Evolutionary conservation across 2,329 filamentous ascomycete species (phyloP).

Genomic region (Colletotrichum theobromicola): DNA sequence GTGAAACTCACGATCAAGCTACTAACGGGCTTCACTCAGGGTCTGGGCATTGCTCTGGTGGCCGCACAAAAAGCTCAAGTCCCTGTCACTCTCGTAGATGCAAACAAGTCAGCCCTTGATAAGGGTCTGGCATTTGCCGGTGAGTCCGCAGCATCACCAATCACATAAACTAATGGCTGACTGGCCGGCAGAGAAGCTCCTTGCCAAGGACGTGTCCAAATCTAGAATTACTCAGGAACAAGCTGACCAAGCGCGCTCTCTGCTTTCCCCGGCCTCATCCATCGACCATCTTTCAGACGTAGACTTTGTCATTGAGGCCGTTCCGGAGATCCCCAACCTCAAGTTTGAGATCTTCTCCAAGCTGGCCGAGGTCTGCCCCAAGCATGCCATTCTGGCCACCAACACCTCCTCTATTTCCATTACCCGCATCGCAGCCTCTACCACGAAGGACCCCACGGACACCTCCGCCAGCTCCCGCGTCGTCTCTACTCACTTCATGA

Average conservation of each 20-base stretch:
- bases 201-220: slow-evolving; percentile 92
- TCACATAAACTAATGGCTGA: background rate
- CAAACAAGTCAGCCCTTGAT: slow-evolving; percentile 80
- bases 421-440: slow-evolving; percentile 91
- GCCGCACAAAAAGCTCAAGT: slow-evolving; percentile 85
- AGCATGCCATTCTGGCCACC: slow-evolving; percentile 90
- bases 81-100: slow-evolving; percentile 86
- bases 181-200: slow-evolving; percentile 74
- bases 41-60: slow-evolving; percentile 93
- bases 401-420: slow-evolving; percentile 99
- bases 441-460: slow-evolving; percentile 78
- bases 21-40: slow-evolving; percentile 57
- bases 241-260: slow-evolving; percentile 73
- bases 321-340: slow-evolving; percentile 87
- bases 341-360: slow-evolving; percentile 88
- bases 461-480: slow-evolving; percentile 85
- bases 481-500: slow-evolving; percentile 98
- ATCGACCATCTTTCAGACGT: slow-evolving; percentile 81
- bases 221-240: slow-evolving; percentile 82
- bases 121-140: slow-evolving; percentile 91
- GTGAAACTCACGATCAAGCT: slow-evolving; percentile 30
- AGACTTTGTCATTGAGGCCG: slow-evolving; percentile 97
- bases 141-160: slow-evolving; percentile 39
- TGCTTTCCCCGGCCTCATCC: slow-evolving; percentile 72
- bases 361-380: slow-evolving; percentile 80